Conservation (phyloP, 148 eudicot genomes). For the Nepenthes mirabilis region DNA sequence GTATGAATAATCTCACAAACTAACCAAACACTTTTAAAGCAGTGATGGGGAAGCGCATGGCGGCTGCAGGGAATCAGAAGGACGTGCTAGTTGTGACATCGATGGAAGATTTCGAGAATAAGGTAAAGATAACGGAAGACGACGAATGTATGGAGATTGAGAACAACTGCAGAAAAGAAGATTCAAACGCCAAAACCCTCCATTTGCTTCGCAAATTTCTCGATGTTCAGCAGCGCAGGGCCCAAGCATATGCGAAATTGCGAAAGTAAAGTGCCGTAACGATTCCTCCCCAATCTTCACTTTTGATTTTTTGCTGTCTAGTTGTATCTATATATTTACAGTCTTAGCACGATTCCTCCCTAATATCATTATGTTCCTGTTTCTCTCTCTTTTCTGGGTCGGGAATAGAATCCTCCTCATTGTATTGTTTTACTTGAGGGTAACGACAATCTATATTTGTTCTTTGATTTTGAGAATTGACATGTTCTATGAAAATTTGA, state of each 20-base stretch:
- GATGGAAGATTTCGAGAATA: constrained; percentile 24
- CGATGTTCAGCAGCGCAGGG: constrained; percentile 64
- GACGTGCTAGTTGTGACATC: too few relatives aligned
- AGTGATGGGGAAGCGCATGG: too few relatives aligned
- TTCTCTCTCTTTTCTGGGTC: too few relatives aligned
- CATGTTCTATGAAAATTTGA: too few relatives aligned
- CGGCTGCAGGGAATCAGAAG: too few relatives aligned
- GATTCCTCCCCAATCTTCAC: not conserved
- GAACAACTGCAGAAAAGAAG: constrained; percentile 9
- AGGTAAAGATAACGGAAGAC: too few relatives aligned
- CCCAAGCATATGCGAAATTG: constrained; percentile 60
- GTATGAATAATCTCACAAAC: too few relatives aligned
- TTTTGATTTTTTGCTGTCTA: not conserved
- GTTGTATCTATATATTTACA: not conserved
- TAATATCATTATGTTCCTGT: not conserved
- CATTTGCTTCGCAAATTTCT: constrained; percentile 56
- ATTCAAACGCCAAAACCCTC: constrained; percentile 15
- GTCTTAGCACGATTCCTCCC: not conserved
- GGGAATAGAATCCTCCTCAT: too few relatives aligned
- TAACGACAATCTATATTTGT: too few relatives aligned
- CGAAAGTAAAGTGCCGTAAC: constrained; percentile 30
- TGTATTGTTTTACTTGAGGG: too few relatives aligned
- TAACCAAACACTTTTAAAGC: too few relatives aligned
- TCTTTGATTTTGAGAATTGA: too few relatives aligned
- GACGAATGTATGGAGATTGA: constrained; percentile 7